phyloP scores from a whole-genome alignment of 2,329 filamentous ascomycete species.

The Coniochaeta ligniaria region DNA sequence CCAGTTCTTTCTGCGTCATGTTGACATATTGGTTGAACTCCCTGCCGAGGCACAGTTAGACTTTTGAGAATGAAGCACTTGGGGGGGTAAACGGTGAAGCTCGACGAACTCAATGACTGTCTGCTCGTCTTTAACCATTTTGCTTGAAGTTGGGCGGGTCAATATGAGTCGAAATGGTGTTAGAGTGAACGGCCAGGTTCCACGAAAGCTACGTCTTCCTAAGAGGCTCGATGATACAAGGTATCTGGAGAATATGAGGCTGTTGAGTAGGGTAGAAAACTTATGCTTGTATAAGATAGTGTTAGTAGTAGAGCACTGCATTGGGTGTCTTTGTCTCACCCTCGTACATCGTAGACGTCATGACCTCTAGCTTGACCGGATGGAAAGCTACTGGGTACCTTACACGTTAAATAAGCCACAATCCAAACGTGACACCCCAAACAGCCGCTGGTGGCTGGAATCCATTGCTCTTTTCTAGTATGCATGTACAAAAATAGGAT shows the following conservation, averaged over 20 bases:
- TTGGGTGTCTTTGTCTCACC: background rate
- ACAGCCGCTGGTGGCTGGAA: background rate
- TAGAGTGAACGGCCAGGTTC: background rate
- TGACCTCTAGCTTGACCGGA: background rate
- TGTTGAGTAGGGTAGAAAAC: too few relatives aligned
- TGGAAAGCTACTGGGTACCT: background rate
- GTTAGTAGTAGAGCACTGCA: background rate
- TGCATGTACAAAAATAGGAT: background rate
- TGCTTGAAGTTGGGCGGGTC: background rate
- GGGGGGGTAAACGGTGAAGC: background rate
- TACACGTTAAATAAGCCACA: background rate
- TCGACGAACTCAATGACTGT: background rate
- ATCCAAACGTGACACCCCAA: background rate
- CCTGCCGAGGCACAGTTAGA: conserved; percentile 19
- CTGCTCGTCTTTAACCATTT: background rate
- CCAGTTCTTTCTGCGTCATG: conserved; percentile 47
- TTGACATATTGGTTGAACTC: conserved; percentile 56
- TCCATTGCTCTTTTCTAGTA: background rate
- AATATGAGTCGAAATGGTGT: background rate
- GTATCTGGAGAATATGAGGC: too few relatives aligned
- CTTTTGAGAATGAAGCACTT: background rate
- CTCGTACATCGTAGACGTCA: background rate
- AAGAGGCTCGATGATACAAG: background rate
- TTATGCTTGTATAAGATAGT: background rate
- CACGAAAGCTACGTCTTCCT: background rate